Conservation (phyloP, 306 rosid species). For the Cucurbita pepo region DNA sequence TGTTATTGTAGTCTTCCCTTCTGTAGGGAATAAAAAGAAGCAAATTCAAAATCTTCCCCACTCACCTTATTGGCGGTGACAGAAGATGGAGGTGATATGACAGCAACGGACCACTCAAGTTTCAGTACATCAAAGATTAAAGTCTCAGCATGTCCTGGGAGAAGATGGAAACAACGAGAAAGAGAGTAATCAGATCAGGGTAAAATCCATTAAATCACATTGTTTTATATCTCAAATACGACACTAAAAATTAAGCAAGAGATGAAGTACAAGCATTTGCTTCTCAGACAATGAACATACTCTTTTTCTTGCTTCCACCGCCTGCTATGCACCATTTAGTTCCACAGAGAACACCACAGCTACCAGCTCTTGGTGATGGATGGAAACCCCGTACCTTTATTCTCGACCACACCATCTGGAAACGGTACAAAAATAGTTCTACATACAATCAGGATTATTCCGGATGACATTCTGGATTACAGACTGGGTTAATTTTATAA, state of each 20-base stretch:
- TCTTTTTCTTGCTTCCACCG: slow-evolving; percentile 85
- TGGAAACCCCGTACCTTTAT: slow-evolving; percentile 72
- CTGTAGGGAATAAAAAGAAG: neutral
- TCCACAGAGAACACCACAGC: slow-evolving; percentile 74
- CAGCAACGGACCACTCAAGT: slow-evolving; percentile 62
- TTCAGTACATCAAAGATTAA: slow-evolving; percentile 62
- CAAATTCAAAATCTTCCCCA: neutral
- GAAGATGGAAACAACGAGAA: neutral
- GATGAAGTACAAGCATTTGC: slow-evolving; percentile 5
- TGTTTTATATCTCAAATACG: neutral
- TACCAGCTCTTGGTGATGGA: slow-evolving; percentile 91
- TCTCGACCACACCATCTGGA: slow-evolving; percentile 89
- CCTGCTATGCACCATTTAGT: slow-evolving; percentile 91
- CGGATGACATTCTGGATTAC: neutral
- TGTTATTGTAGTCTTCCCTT: neutral
- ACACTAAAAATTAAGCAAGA: neutral
- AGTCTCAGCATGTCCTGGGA: slow-evolving; percentile 72
- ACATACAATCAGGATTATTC: slow-evolving; percentile 2
- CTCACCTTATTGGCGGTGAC: slow-evolving; percentile 53
- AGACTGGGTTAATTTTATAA: neutral
- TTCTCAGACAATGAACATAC: slow-evolving; percentile 29
- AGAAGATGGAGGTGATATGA: slow-evolving; percentile 55
- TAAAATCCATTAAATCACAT: neutral
- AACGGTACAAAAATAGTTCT: slow-evolving; percentile 17
- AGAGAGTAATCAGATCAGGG: neutral